Evolutionary conservation across 2,329 filamentous ascomycete genomes (phyloP).

Genomic region (Aureobasidium sp.): DNA sequence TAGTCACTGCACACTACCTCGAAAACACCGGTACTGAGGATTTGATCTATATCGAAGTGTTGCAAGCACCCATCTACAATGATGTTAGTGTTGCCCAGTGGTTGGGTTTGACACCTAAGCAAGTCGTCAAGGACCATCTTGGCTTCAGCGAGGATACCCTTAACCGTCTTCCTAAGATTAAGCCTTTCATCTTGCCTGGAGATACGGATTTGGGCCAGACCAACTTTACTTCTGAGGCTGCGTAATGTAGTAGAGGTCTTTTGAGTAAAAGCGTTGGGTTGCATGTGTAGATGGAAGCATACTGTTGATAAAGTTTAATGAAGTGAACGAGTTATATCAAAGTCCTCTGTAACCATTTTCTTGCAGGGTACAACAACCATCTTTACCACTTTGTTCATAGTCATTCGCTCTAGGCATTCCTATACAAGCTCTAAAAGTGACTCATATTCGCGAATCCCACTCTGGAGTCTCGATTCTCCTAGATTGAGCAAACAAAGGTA

Average conservation of each 20-base stretch:
- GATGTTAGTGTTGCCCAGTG: conserved; percentile 54
- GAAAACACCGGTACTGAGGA: conserved; percentile 55
- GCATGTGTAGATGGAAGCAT: not conserved
- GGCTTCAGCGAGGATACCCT: conserved; percentile 27
- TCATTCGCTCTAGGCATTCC: no score
- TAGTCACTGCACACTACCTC: conserved; percentile 51
- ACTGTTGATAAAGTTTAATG: no score
- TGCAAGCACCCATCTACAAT: conserved; percentile 46
- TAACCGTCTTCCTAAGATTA: conserved; percentile 31
- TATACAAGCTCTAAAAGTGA: no score
- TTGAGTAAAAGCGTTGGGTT: not conserved
- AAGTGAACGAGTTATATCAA: no score
- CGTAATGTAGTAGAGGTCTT: not conserved
- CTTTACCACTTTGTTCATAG: no score
- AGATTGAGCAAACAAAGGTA: no score
- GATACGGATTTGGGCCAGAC: conserved; percentile 31
- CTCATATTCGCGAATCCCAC: no score
- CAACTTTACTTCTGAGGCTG: conserved; percentile 29
- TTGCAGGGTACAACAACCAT: no score
- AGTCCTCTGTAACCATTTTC: no score
- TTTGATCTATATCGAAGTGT: conserved; percentile 53
- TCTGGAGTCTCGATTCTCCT: no score
- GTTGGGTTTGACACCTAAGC: conserved; percentile 45
- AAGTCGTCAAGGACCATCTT: conserved; percentile 32
- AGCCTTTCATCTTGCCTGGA: conserved; percentile 35